Conservation (phyloP, 441 rosid species). For the Adansonia rubrostipa region DNA sequence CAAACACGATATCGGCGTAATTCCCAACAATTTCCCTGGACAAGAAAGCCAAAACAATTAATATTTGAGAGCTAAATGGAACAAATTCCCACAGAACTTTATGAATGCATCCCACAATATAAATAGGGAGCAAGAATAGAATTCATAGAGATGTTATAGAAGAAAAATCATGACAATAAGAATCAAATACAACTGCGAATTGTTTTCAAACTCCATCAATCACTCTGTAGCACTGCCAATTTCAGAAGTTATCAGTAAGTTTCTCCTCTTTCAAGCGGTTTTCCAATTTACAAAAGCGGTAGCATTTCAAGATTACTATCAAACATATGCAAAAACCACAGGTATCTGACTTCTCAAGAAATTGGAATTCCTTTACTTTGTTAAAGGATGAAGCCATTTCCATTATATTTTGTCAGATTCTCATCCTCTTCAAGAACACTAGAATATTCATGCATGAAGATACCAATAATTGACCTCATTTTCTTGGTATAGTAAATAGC, state of each 20-base stretch:
- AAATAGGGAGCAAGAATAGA: neutral
- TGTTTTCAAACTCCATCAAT: conserved; percentile 3
- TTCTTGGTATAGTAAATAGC: neutral
- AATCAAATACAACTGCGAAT: neutral
- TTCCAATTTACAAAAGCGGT: neutral
- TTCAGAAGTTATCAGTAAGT: neutral
- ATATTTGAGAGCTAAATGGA: neutral
- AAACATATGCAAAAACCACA: neutral
- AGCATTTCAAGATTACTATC: neutral
- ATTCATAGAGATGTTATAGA: neutral
- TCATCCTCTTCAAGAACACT: neutral
- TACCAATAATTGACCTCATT: conserved; percentile 7
- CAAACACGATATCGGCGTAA: conserved; percentile 80
- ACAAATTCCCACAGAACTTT: conserved; percentile 1
- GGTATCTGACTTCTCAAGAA: conserved; percentile 5
- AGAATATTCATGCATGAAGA: neutral
- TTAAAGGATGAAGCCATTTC: neutral
- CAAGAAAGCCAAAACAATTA: neutral
- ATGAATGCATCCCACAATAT: neutral
- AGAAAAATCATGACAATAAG: neutral
- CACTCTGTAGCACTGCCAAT: neutral
- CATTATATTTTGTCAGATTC: neutral
- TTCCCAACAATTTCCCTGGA: conserved; percentile 89
- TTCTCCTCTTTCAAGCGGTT: neutral
- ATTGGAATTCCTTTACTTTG: neutral